Evolutionary conservation across 768 basidiomycete species (phyloP), one percentile per base, ranked within the genome.

Genomic region (Tephrocybe sp.): DNA sequence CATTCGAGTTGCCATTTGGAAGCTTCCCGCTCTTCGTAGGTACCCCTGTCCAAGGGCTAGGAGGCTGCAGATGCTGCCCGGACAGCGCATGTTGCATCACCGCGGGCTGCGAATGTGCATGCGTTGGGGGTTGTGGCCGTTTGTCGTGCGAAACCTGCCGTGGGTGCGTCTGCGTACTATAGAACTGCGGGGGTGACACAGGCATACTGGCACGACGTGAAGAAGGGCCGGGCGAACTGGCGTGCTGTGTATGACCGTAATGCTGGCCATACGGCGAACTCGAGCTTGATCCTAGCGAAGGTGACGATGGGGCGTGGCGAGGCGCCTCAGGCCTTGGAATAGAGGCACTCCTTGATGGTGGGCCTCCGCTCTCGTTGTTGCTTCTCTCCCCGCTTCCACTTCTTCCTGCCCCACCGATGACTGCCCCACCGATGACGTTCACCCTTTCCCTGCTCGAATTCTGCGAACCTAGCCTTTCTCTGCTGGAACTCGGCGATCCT

Each of bases 21-120:
- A 63, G 46, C 24, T 53, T 56, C 3, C 70, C 70, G 20, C 41
- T 62, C 43, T 67, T 65, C n/a, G 68, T 61, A 9, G 76, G 76
- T 21, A 73, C 58, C 11, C 74, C 72, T 3, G 73, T 73, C 76
- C 75, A 79, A 1, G 74, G 72, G 55, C 64, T 77, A 0, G 68
- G 69, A 2, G 54, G 57, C 17, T 69, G 72, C 28, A 57, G 42
- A 28, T 65, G 65, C 28, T 62, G 66, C 15, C 59, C 55, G 24
- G 60, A 48, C 15, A 64, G 58, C 11, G 57, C 30, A 3, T 61
- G 59, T 1, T 72, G 60, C 42, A 50, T 44, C 18, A 54, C 23
- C n/a, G 48, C 30, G 11, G 68, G 66, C 15, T 65, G 65, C 11
- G 68, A 67, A 6, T 57, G 60, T 30, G 67, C 60, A 20, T 65